Evolutionary conservation across 495 filamentous ascomycete genomes (phyloP), one percentile per base, ranked within the genome.

Genomic region (Aspergillus panamensis): DNA sequence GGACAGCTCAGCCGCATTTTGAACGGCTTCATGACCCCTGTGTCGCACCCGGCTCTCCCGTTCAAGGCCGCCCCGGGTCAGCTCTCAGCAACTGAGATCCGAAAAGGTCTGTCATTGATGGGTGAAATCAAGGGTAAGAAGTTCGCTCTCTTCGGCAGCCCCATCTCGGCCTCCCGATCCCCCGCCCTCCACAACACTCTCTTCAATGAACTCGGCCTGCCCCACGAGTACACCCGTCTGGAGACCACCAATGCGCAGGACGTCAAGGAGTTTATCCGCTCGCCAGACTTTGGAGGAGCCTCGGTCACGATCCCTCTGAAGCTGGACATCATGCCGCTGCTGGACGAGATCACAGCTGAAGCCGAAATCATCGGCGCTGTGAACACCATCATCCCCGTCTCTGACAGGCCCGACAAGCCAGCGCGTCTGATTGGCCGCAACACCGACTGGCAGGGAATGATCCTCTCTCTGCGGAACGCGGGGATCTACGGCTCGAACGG

Each of bases 291-390:
- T 63, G 94, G 95, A 17, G 94, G 94, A 44, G 92, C 89, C 0
- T 96, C 91, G 1, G 91, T 97, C 44, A 99, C 94, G 0, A 97
- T 97, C 42, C 94, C 94, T 1, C 80, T 97, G 49, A 99, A 99
- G 74, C 76, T 95, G 9, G 89, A 92, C 69, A 85, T 97, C 54
- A 89, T 94, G 74, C 80, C 84, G 0, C 73, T 92, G 12, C 77
- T 97, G 20, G 92, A 97, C 66, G 82, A 87, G 53, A 76, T 96
- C 49, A 82, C 87, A 0, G 80, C 85, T 8, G 90, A 92, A 51
- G 95, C 91, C 14, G 80, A 80, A 56, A 73, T 84, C 51, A 97
- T 97, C 62, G 94, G 94, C 20, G 94, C 94, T 9, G 88, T 99
- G 61, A 99, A 99, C 77, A 99, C 94, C 42, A 86, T 99, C 67